Evolutionary conservation across 139 green algal species (phyloP), one percentile per base, ranked within the genome.

Genomic region (Spirogloea muscicola): DNA sequence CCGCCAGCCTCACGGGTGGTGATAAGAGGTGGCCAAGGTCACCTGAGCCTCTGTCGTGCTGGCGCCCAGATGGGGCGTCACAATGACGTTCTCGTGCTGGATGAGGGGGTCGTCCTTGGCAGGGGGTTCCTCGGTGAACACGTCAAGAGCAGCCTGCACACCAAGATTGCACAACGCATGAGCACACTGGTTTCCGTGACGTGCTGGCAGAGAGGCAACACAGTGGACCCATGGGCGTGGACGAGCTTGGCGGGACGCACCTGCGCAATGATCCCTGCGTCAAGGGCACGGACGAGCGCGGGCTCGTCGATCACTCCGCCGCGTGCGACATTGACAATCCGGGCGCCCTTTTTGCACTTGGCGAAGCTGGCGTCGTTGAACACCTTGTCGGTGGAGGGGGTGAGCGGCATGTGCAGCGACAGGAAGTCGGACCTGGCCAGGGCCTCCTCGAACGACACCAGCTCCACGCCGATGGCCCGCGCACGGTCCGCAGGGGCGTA

Each of bases 291-390:
- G 2, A 83, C 77, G 2, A 98, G 86, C 0, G 91, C 89, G 0
- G 75, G 65, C 74, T 97, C 93, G 44, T 97, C 87, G 55, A 98
- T 96, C 6, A 98, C 93, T 16, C 91, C 93, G 31, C 93, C 93
- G 38, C 93, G 86, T 0, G 93, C 93, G 10, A 97, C 93, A 68
- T 98, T 98, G 51, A 97, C 85, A 59, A 98, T 90, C 57, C 93
- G 87, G 0, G 86, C 89, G 41, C 92, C 90, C 46, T 37, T 63
- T 64, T 84, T 84, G 16, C 65, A 57, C 69, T 75, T 94, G 60
- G 67, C 77, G 72, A 97, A 96, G 0, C 84, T 81, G 6, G 85
- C 88, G 59, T 95, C 90, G 69, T 89, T 88, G 82, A 98, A 96
- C 66, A 98, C 86, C 78, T 90, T 71, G 31, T 85, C 51, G 0